Conservation (phyloP, 2,329 filamentous ascomycete species). For the Aspergillus awamori region DNA sequence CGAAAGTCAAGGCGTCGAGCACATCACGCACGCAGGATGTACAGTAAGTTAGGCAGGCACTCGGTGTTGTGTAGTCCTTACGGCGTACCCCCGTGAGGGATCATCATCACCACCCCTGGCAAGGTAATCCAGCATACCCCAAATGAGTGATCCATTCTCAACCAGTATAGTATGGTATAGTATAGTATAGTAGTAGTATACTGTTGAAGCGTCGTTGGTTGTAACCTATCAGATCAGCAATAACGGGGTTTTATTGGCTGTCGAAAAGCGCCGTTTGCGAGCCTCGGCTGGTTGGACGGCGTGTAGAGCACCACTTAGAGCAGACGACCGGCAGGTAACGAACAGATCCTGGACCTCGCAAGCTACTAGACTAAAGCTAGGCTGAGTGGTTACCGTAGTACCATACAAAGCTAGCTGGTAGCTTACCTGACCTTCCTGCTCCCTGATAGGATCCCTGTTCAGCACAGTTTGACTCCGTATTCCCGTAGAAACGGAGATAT, state of each 20-base stretch:
- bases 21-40: background rate
- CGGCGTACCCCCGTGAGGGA: background rate
- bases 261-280: background rate
- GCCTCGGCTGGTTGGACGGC: background rate
- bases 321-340: background rate
- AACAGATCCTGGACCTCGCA: no score
- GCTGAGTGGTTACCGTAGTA: background rate
- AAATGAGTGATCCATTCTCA: background rate
- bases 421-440: conserved; percentile 10
- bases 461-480: conserved; percentile 1
- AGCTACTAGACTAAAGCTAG: background rate
- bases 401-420: conserved; percentile 6
- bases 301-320: conserved; percentile 3
- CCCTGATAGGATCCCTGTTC: conserved; percentile 17
- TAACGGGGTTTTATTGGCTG: background rate
- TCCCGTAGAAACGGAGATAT: conserved; percentile 14
- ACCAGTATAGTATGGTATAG: background rate
- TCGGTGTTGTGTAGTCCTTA: background rate
- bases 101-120: background rate
- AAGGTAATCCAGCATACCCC: background rate
- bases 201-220: background rate
- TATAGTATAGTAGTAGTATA: background rate
- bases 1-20: background rate
- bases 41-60: no score
- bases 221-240: background rate